Conservation (phyloP, 75 land plant genomes). For the Pseudotsuga menziesii region DNA sequence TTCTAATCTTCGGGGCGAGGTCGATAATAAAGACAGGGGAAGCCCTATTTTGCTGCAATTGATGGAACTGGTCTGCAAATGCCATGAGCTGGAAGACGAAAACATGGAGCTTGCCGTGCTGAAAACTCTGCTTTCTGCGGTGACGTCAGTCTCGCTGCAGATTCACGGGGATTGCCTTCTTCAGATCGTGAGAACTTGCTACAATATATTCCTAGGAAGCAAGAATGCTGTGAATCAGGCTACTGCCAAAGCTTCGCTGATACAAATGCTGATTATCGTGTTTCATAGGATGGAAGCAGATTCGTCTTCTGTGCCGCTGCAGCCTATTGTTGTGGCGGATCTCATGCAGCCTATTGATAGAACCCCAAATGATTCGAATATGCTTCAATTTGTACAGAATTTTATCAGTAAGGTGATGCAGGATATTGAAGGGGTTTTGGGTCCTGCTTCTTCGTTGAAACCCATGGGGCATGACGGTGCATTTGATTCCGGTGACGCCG, state of each 20-base stretch:
- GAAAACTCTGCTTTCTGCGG: constrained; percentile 45
- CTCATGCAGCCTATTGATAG: constrained; percentile 45
- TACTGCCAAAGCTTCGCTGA: constrained; percentile 61
- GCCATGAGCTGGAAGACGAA: constrained; percentile 42
- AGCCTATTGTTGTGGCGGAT: constrained; percentile 38
- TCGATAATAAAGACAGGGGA: constrained; percentile 16
- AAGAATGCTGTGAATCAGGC: constrained; percentile 53
- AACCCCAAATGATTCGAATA: constrained; percentile 44
- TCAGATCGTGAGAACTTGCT: constrained; percentile 52
- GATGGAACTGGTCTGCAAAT: constrained; percentile 39
- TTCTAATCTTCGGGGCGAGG: constrained; percentile 31
- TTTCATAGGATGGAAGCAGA: constrained; percentile 59
- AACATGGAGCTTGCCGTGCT: constrained; percentile 46
- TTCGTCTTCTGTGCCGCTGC: constrained; percentile 20
- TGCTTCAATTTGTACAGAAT: constrained; percentile 51
- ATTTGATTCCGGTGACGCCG: neutral
- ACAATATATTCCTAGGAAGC: constrained; percentile 66
- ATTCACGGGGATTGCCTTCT: constrained; percentile 45
- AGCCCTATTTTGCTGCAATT: constrained; percentile 11
- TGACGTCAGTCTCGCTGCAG: constrained; percentile 29
- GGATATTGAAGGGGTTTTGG: constrained; percentile 30
- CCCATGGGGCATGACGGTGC: neutral
- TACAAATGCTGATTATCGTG: constrained; percentile 58
- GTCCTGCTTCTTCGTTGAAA: neutral
- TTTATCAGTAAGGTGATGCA: constrained; percentile 58